Percentiles rank a stretch among this genome's conserved stretches.
These are phyloP conservation scores for Sonneratia alba DNA, from an alignment of 345 rosid genomes.

Conservation along the genomic window DNA sequence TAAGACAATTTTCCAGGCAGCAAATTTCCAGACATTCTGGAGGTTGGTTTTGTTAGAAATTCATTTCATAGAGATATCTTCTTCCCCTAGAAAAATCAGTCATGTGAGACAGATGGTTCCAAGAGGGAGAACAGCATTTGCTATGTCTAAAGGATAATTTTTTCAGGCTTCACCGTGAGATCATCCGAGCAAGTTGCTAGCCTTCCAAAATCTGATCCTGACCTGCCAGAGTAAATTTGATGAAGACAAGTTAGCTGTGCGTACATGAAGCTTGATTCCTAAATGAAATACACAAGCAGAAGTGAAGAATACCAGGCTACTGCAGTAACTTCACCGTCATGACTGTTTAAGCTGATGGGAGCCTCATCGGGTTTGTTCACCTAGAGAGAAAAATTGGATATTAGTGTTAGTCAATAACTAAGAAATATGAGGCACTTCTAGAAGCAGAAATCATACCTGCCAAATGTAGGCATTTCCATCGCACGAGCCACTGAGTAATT, in stretches of 20 bases:
- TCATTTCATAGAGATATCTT: not conserved
- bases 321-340: conserved; percentile 78
- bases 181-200: conserved; percentile 83
- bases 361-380: conserved; percentile 55
- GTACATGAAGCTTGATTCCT: not conserved
- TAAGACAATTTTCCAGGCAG: not conserved
- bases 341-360: conserved; percentile 53
- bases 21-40: not conserved
- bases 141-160: not conserved
- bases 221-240: conserved; percentile 31
- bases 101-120: not conserved
- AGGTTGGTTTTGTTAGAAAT: not conserved
- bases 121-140: not conserved
- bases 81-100: not conserved
- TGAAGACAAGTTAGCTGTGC: not conserved
- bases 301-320: conserved; percentile 62
- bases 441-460: conserved; percentile 47
- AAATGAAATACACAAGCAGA: conserved; percentile 1
- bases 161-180: conserved; percentile 42
- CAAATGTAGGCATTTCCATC: conserved; percentile 76
- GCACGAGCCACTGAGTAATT: conserved; percentile 81
- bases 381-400: conserved; percentile 26
- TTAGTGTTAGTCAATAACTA: not conserved
- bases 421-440: not conserved
- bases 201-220: conserved; percentile 47